phyloP scores from a whole-genome alignment of 2,329 filamentous ascomycete species.

The Ceratocystis cacaofunesta region DNA sequence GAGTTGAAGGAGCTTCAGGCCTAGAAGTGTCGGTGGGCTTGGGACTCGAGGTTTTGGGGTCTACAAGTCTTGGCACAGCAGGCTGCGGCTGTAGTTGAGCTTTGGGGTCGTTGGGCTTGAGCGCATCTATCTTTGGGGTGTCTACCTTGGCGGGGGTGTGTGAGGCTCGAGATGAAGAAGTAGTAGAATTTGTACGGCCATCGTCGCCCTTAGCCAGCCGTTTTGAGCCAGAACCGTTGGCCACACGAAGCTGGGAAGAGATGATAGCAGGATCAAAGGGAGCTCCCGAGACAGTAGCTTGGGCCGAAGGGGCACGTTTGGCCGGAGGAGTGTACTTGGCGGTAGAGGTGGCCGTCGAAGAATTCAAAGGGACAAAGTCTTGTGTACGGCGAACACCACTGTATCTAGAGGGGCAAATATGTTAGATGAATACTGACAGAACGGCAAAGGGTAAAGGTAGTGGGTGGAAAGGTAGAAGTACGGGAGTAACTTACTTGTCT shows the following conservation, averaged over 20 bases:
- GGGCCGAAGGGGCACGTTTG: conserved; percentile 60
- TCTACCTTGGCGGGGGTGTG: conserved; percentile 8
- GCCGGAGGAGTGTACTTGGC: conserved; percentile 79
- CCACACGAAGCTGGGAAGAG: conserved; percentile 51
- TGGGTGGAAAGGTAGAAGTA: not conserved
- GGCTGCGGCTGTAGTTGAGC: conserved; percentile 16
- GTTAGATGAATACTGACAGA: not conserved
- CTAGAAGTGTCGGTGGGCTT: conserved; percentile 20
- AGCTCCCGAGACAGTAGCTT: conserved; percentile 58
- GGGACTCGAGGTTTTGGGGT: conserved; percentile 19
- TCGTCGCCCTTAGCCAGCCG: conserved; percentile 9
- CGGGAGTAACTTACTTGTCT: conserved; percentile 52
- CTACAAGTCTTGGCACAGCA: conserved; percentile 23
- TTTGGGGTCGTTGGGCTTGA: conserved; percentile 7
- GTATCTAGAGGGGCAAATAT: conserved; percentile 42
- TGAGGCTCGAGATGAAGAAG: conserved; percentile 9
- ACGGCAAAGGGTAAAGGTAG: not conserved
- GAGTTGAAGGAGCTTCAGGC: conserved; percentile 20
- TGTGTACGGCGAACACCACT: conserved; percentile 71
- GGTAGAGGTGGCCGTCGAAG: conserved; percentile 29
- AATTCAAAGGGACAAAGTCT: conserved; percentile 46
- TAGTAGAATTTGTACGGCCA: not conserved
- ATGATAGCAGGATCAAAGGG: conserved; percentile 84
- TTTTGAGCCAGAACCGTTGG: conserved; percentile 8
- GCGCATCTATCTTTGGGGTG: conserved; percentile 7